Percentiles rank a stretch among this genome's conserved stretches.
Conservation (phyloP, 495 filamentous ascomycete genomes). For the Apiosordaria backusii region DNA sequence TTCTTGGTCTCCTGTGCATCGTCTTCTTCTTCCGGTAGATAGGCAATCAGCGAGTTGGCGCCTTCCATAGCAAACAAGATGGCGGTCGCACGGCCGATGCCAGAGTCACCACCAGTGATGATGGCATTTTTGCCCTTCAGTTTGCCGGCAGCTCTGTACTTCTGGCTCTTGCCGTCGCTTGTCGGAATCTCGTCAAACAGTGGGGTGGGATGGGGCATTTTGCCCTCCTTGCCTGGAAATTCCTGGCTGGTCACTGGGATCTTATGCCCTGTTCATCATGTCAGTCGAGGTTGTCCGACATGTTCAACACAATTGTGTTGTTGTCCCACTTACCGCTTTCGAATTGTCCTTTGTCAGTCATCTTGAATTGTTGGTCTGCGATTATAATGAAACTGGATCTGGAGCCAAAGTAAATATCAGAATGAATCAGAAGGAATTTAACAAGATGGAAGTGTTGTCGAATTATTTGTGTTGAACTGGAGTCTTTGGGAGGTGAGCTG, state of each 20-base stretch:
- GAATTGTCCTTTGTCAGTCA: slow-evolving; percentile 48
- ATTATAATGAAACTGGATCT: neutral
- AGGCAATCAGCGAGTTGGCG: slow-evolving; percentile 68
- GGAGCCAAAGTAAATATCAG: neutral
- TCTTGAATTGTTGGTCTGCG: slow-evolving; percentile 10
- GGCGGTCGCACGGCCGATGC: slow-evolving; percentile 75
- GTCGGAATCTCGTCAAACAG: slow-evolving; percentile 65
- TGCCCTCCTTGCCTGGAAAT: slow-evolving; percentile 63
- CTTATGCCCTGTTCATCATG: slow-evolving; percentile 53
- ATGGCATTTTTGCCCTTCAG: slow-evolving; percentile 68
- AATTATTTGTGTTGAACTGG: neutral
- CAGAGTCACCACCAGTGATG: slow-evolving; percentile 80
- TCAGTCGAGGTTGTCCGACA: neutral
- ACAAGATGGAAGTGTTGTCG: neutral
- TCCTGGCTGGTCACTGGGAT: slow-evolving; percentile 65
- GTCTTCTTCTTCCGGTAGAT: slow-evolving; percentile 71
- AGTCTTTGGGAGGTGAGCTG: neutral
- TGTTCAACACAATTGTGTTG: neutral
- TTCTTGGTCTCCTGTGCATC: slow-evolving; percentile 73
- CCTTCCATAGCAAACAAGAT: slow-evolving; percentile 83
- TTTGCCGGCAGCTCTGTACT: slow-evolving; percentile 77
- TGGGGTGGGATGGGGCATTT: slow-evolving; percentile 61
- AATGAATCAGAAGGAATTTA: neutral
- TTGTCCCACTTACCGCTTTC: slow-evolving; percentile 41
- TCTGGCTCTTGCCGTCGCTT: slow-evolving; percentile 64